These are phyloP conservation scores for Capronia americana DNA, from an alignment of 2,329 filamentous ascomycete genomes.

Conservation along the genomic window DNA sequence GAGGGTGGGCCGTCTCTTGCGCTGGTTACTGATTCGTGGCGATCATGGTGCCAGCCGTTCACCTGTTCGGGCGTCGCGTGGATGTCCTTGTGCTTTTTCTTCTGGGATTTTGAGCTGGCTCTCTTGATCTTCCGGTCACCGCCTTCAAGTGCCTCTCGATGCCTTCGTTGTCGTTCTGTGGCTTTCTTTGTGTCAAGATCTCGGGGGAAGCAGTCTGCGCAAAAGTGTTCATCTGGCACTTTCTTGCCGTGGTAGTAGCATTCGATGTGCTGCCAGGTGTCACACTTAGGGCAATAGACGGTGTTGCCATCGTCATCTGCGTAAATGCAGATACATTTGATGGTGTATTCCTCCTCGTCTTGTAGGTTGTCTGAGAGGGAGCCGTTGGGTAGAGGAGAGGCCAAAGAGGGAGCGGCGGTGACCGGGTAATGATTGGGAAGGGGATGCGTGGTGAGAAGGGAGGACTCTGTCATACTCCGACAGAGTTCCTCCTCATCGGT, in stretches of 20 bases:
- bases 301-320: conserved; percentile 96
- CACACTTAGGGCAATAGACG: conserved; percentile 93
- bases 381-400: conserved; percentile 52
- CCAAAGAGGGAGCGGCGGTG: conserved; percentile 47
- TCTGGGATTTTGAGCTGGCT: conserved; percentile 78
- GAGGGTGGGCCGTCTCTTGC: conserved; percentile 65
- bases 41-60: conserved; percentile 68
- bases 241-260: conserved; percentile 88
- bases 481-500: conserved; percentile 55
- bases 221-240: conserved; percentile 81
- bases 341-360: conserved; percentile 71
- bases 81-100: conserved; percentile 81
- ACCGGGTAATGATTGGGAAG: conserved; percentile 55
- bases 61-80: conserved; percentile 62
- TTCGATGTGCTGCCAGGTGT: conserved; percentile 97
- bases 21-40: conserved; percentile 61
- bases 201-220: conserved; percentile 84
- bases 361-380: conserved; percentile 50
- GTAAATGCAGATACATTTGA: conserved; percentile 97
- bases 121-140: conserved; percentile 76
- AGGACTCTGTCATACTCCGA: conserved; percentile 63
- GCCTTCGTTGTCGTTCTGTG: conserved; percentile 71
- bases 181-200: conserved; percentile 75
- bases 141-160: conserved; percentile 63
- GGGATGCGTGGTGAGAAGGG: conserved; percentile 56